Evolutionary conservation across 148 eudicot genomes (phyloP), one percentile per base, ranked within the genome.

Genomic region (Camellia sinensis): DNA sequence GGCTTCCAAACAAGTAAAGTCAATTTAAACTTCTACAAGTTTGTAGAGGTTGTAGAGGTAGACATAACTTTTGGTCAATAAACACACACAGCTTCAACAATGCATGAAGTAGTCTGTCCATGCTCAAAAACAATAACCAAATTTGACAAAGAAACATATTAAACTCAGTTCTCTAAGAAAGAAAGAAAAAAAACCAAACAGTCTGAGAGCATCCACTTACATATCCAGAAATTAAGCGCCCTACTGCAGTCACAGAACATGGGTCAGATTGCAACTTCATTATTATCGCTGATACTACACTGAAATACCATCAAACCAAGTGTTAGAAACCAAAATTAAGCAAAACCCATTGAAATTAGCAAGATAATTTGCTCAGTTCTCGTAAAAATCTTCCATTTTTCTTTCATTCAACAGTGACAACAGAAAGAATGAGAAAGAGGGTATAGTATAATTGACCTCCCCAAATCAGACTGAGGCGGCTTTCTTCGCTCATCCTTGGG

Each of bases 141-240:
- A 69, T 17, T 44, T 18, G 22, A 69, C 44, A 48, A 17, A 68
- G 50, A 44, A 44, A 43, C 22, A 44, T 45, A 69, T 41, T 18
- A 69, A 70, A 46, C 29, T 21, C 56, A 70, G 74, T 10, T 10
- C 56, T 3, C 21, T 18, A 45, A 69, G 73, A 6, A 45, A 48
- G 2, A 4, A 0, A 48, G 3, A 5, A 67, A 69, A 0, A 22
- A 29, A 1, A 19, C 13, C 37, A 29, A 29, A 29, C 37, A 69
- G n/a, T 69, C n/a, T 21, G 50, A 48, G 73, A 56, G 37, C 57
- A 18, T 46, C 56, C 37, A 22, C 76, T 73, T 73, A 73, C 76
- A 53, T 13, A 41, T 53, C 44, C 76, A 37, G 44, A 13, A 54
- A 73, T 22, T 18, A 73, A 22, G 45, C 62, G 43, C 45, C 29